A percentile compares a stretch with the other conserved stretches of the same genome.
phyloP scores from a whole-genome alignment of 1,139 yeast species.

The Lipomyces yarrowii region DNA sequence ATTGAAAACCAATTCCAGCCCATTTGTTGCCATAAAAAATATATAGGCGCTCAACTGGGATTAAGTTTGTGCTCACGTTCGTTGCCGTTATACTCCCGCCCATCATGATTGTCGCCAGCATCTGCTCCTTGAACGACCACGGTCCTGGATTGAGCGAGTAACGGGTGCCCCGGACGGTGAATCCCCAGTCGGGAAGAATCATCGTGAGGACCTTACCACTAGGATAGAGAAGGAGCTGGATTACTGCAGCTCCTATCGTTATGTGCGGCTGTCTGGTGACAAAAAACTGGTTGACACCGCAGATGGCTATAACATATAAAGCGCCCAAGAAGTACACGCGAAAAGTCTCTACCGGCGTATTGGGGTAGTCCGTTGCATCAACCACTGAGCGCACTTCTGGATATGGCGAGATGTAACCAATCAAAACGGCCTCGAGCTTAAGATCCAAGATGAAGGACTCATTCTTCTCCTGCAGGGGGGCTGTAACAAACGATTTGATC shows the following conservation, averaged over 20 bases:
- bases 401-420: slow-evolving; percentile 43
- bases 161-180: slow-evolving; percentile 47
- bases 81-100: slow-evolving; percentile 35
- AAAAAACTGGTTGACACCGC: slow-evolving; percentile 60
- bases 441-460: slow-evolving; percentile 8
- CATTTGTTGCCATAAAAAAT: slow-evolving; percentile 43
- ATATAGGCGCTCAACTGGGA: slow-evolving; percentile 37
- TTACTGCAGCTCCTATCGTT: slow-evolving; percentile 44
- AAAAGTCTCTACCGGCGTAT: slow-evolving; percentile 48
- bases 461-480: slow-evolving; percentile 9
- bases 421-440: slow-evolving; percentile 13
- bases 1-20: slow-evolving; percentile 48
- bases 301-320: slow-evolving; percentile 43
- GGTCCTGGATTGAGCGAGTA: slow-evolving; percentile 58
- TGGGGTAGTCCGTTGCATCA: slow-evolving; percentile 50
- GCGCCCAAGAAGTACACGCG: slow-evolving; percentile 51
- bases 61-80: slow-evolving; percentile 38
- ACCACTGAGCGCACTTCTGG: slow-evolving; percentile 54
- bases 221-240: slow-evolving; percentile 18
- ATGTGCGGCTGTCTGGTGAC: slow-evolving; percentile 61
- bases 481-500: slow-evolving; percentile 6
- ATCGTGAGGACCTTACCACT: slow-evolving; percentile 11
- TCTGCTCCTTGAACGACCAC: slow-evolving; percentile 69
- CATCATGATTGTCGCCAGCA: slow-evolving; percentile 62
- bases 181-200: slow-evolving; percentile 53